These are phyloP conservation scores for Cladosporium sphaerospermum DNA, from an alignment of 2,329 filamentous ascomycete genomes.

Conservation along the genomic window DNA sequence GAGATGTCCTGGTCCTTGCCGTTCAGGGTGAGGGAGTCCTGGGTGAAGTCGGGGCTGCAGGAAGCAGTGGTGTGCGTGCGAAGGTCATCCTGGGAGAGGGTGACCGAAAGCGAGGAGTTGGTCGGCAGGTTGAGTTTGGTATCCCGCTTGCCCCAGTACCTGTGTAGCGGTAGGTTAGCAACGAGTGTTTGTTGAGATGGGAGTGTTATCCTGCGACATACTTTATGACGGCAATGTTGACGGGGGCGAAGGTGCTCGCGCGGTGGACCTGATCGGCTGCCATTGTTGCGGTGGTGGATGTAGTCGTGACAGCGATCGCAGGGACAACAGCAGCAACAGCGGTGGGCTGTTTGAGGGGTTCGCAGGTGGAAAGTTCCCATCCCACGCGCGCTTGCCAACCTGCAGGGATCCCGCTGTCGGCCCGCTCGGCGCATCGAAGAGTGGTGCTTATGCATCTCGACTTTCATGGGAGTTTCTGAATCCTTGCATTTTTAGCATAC, in stretches of 20 bases:
- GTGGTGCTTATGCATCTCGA: background rate
- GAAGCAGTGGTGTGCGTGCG: conserved; percentile 94
- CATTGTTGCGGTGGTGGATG: conserved; percentile 26
- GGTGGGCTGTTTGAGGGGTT: background rate
- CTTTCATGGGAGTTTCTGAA: background rate
- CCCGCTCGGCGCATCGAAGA: background rate
- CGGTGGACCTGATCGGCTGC: conserved; percentile 60
- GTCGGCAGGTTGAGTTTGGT: conserved; percentile 90
- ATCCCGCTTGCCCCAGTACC: conserved; percentile 97
- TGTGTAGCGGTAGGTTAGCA: conserved; percentile 25
- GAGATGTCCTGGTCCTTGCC: conserved; percentile 75
- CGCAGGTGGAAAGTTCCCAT: background rate
- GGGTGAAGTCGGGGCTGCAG: conserved; percentile 65
- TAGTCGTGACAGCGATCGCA: background rate
- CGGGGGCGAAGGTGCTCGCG: conserved; percentile 90
- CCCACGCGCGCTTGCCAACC: background rate
- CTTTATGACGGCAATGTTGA: conserved; percentile 99
- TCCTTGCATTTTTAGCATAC: background rate
- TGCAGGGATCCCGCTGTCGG: background rate
- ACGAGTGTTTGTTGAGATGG: conserved; percentile 13
- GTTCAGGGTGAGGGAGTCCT: conserved; percentile 76
- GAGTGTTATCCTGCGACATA: conserved; percentile 36
- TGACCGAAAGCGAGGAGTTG: conserved; percentile 95
- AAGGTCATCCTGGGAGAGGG: conserved; percentile 86
- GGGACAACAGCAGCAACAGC: background rate